Base-by-base conservation (phyloP, 257 asterid species). In the Ophiorrhiza pumila region DNA sequence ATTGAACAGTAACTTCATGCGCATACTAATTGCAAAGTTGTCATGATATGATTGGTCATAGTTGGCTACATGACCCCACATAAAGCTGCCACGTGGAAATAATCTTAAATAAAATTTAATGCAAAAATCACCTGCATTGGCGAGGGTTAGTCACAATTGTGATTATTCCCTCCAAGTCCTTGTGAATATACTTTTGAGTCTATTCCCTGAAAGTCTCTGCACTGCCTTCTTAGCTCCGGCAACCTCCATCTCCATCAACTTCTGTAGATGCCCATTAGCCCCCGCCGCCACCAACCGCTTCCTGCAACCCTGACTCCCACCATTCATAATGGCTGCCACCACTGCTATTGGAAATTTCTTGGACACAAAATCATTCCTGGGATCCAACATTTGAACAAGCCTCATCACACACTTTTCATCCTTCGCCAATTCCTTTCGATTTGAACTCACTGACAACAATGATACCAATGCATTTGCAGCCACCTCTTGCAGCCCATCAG, bases 221-320 rank as follows among this genome's bases (percentile, higher is more conserved):
- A 90, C 75, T 41, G 96, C 92, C 89, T 88, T 94, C 74, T 85
- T 90, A 35, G 99, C 95, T 59, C 99, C 97, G 18, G 74, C 59
- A 62, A 88, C 88, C 63, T 94, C 98, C 71, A 81, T 56, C 72
- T 90, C 97, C 0, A 85, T 76, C 83, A 94, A 64, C 65, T 85
- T 86, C 87, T 88, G 98, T 78, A 94, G 78, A 83, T 91, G 95
- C 34, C 73, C 84, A 37, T 76, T 59, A 22, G 85, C 96, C 29
- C 99, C 98, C 0, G 89, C 95, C 0, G 84, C 90, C 60, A 94
- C 77, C 5, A 94, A 89, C 80, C 78, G 83, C 79, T 89, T 94
- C 84, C 97, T 86, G 72, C 97, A 90, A 52, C 96, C 86, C 72
- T 90, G 91, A 84, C 98, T 94, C 64, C 97, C 95, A 41, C 99